phyloP scores from a whole-genome alignment of 306 rosid genomes.

The Cotoneaster glaucophyllus region DNA sequence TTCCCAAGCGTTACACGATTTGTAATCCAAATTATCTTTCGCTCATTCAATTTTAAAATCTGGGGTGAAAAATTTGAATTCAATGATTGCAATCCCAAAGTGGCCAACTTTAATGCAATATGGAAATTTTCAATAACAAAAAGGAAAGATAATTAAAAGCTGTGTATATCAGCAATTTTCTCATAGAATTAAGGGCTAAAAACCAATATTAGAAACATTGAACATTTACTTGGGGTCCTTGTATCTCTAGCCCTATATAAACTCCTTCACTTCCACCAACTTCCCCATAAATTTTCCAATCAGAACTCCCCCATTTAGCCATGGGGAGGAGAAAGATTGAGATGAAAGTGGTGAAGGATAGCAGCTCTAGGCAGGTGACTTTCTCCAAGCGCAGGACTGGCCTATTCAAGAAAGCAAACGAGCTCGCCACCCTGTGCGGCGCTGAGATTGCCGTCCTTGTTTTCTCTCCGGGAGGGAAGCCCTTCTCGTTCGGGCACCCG shows the following conservation, averaged over 20 bases:
- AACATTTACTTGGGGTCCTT: not conserved
- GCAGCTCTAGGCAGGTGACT: slow-evolving; percentile 30
- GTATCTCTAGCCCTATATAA: not conserved
- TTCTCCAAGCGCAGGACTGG: slow-evolving; percentile 59
- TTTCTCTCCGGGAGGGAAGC: slow-evolving; percentile 39
- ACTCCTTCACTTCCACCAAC: not conserved
- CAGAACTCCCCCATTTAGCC: not conserved
- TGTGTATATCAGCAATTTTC: slow-evolving; percentile 4
- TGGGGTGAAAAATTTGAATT: not conserved
- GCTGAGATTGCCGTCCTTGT: slow-evolving; percentile 36
- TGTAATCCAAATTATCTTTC: slow-evolving; percentile 6
- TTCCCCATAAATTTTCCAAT: not conserved
- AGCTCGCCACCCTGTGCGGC: slow-evolving; percentile 47
- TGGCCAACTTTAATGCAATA: not conserved
- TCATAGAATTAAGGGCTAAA: slow-evolving; percentile 8
- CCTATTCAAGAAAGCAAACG: slow-evolving; percentile 57
- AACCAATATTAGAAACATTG: slow-evolving; percentile 33
- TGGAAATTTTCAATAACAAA: not conserved
- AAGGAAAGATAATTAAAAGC: slow-evolving; percentile 15
- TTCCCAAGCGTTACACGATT: not conserved
- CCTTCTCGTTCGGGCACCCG: slow-evolving; percentile 51
- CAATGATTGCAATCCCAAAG: slow-evolving; percentile 14
- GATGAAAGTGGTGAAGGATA: slow-evolving; percentile 35
- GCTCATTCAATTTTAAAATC: slow-evolving; percentile 10
- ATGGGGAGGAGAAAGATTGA: slow-evolving; percentile 38